Evolutionary conservation across 2,329 filamentous ascomycete species (phyloP).

Genomic region (Penicillium aurantiogriseum): DNA sequence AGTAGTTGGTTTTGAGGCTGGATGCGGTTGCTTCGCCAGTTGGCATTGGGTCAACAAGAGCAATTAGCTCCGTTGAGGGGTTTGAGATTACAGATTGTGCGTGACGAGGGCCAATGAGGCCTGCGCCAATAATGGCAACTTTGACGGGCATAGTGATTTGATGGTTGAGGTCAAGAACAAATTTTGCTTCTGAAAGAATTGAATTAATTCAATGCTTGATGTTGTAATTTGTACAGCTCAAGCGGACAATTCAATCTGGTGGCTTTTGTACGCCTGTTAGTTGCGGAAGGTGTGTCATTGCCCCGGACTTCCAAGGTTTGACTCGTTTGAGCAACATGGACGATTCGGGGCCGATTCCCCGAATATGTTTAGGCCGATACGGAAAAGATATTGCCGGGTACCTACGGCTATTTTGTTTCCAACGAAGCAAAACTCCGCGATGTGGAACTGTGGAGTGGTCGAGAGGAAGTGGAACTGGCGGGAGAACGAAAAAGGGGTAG

Average conservation of each 20-base stretch:
- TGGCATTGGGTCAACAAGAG: conserved; percentile 49
- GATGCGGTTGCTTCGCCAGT: conserved; percentile 37
- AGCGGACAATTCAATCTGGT: not conserved
- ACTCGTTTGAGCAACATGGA: not conserved
- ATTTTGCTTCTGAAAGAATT: not conserved
- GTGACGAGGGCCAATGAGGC: conserved; percentile 53
- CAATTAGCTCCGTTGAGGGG: conserved; percentile 41
- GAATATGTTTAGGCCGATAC: not conserved
- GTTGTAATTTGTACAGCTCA: not conserved
- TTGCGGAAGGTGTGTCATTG: not conserved
- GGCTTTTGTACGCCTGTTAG: not conserved
- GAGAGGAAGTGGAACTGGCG: conserved; percentile 8
- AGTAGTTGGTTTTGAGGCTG: conserved; percentile 41
- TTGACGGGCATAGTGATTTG: conserved; percentile 25
- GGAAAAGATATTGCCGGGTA: conserved; percentile 5
- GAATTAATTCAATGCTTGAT: not conserved
- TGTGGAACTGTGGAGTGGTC: not conserved
- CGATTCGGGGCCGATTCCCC: not conserved
- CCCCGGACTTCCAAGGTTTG: not conserved
- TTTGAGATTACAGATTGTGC: conserved; percentile 45
- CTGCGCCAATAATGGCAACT: conserved; percentile 50
- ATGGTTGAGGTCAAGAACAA: not conserved
- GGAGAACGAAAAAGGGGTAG: conserved; percentile 11
- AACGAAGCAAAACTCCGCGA: not conserved
- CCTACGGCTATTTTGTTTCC: not conserved